Conservation (phyloP, 805 yeast genomes). For the Candida taoyuanica region DNA sequence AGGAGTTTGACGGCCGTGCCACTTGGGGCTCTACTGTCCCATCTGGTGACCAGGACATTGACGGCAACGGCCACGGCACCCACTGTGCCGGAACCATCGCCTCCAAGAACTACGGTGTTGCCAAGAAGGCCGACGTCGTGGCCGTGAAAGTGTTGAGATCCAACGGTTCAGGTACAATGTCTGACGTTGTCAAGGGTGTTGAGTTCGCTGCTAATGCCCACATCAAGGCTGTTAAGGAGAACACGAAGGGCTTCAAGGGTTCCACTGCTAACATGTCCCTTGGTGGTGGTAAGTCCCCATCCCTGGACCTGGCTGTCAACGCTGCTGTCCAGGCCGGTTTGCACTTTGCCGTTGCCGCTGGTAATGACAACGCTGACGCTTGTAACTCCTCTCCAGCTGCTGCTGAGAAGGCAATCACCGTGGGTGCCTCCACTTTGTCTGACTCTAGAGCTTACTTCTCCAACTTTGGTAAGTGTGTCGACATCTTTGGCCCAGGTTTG, state of each 20-base stretch:
- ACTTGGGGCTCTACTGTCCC: conserved; percentile 84
- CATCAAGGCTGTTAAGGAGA: conserved; percentile 44
- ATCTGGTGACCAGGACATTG: conserved; percentile 59
- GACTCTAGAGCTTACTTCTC: conserved; percentile 94
- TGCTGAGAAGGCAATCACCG: conserved; percentile 80
- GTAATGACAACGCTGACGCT: conserved; percentile 90
- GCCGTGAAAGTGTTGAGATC: conserved; percentile 83
- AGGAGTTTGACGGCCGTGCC: conserved; percentile 81
- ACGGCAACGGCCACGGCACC: conserved; percentile 93
- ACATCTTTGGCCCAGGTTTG: conserved; percentile 95
- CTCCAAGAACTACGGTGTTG: conserved; percentile 74
- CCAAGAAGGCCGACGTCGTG: conserved; percentile 72
- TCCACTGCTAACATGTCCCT: conserved; percentile 90
- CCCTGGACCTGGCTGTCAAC: conserved; percentile 81
- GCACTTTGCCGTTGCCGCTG: conserved; percentile 95
- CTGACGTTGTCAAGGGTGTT: conserved; percentile 80
- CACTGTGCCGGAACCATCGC: conserved; percentile 97
- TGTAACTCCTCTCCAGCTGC: conserved; percentile 91
- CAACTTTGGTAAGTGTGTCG: conserved; percentile 94
- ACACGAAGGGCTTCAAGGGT: conserved; percentile 69
- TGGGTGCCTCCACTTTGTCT: conserved; percentile 87
- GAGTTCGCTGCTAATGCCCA: conserved; percentile 79
- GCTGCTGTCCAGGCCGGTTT: conserved; percentile 88
- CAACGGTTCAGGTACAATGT: conserved; percentile 79
- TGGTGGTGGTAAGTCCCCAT: conserved; percentile 89